Conservation (phyloP, 495 filamentous ascomycete species). For the Trichoderma gamsii region DNA sequence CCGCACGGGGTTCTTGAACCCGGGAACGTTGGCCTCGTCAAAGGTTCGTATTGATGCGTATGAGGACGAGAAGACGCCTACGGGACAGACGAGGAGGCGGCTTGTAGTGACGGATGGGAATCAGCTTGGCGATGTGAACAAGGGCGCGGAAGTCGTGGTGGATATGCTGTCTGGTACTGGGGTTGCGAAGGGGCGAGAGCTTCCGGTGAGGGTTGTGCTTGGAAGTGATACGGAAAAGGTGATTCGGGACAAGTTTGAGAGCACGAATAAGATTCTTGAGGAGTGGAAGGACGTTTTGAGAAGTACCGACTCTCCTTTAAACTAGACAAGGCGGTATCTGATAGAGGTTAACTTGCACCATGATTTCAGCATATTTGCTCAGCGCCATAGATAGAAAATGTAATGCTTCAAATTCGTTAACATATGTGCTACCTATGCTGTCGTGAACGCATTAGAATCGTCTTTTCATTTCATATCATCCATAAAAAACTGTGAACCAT, state of each 20-base stretch:
- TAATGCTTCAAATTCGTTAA: too few species aligned
- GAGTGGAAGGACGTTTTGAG: conserved; percentile 33
- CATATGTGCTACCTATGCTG: too few species aligned
- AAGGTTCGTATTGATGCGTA: conserved; percentile 29
- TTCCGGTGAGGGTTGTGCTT: conserved; percentile 30
- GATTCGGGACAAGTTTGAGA: conserved; percentile 28
- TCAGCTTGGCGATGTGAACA: conserved; percentile 41
- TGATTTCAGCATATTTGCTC: too few species aligned
- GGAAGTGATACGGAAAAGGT: conserved; percentile 29
- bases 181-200: conserved; percentile 28
- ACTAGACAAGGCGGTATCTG: background rate
- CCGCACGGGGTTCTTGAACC: conserved; percentile 30
- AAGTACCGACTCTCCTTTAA: conserved; percentile 18
- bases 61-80: conserved; percentile 21
- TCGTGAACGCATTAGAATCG: too few species aligned
- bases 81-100: conserved; percentile 20
- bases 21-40: conserved; percentile 24
- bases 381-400: too few species aligned
- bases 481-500: too few species aligned
- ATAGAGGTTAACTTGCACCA: background rate
- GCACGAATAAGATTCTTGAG: conserved; percentile 28
- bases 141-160: conserved; percentile 39
- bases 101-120: conserved; percentile 26
- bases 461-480: too few species aligned
- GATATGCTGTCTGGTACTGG: conserved; percentile 40